phyloP scores from a whole-genome alignment of 306 rosid genomes.

The Dalbergia cultrata region DNA sequence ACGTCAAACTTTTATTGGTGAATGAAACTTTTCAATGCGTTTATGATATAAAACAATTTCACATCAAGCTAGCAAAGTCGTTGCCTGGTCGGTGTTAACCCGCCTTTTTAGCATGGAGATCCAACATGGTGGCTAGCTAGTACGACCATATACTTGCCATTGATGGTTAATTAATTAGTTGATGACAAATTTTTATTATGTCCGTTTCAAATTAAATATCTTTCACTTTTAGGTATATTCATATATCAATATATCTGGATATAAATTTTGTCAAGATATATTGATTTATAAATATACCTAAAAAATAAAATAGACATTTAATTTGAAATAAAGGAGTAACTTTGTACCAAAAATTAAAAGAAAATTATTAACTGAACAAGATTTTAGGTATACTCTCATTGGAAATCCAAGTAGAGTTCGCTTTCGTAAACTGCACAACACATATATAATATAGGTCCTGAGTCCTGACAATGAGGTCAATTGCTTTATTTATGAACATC shows the following conservation, averaged over 20 bases:
- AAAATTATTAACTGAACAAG: conserved; percentile 23
- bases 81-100: conserved; percentile 55
- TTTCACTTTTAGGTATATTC: too few relatives aligned
- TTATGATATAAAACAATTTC: not conserved
- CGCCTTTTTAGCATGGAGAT: conserved; percentile 41
- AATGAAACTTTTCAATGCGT: conserved; percentile 2
- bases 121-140: not conserved
- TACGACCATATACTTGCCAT: too few relatives aligned
- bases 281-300: too few relatives aligned
- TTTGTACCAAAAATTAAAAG: not conserved
- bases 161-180: conserved; percentile 4
- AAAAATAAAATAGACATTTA: too few relatives aligned
- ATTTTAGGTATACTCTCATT: conserved; percentile 29
- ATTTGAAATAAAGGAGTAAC: too few relatives aligned
- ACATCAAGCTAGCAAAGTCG: conserved; percentile 35
- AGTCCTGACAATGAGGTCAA: conserved; percentile 33
- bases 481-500: conserved; percentile 4
- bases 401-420: conserved; percentile 12
- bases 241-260: too few relatives aligned
- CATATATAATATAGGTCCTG: not conserved
- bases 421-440: not conserved
- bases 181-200: not conserved
- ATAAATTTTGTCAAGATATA: too few relatives aligned
- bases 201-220: too few relatives aligned
- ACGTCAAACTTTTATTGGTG: conserved; percentile 37